Base-by-base conservation (phyloP, 805 yeast genomes). In the Wickerhamomyces strasburgensis region DNA sequence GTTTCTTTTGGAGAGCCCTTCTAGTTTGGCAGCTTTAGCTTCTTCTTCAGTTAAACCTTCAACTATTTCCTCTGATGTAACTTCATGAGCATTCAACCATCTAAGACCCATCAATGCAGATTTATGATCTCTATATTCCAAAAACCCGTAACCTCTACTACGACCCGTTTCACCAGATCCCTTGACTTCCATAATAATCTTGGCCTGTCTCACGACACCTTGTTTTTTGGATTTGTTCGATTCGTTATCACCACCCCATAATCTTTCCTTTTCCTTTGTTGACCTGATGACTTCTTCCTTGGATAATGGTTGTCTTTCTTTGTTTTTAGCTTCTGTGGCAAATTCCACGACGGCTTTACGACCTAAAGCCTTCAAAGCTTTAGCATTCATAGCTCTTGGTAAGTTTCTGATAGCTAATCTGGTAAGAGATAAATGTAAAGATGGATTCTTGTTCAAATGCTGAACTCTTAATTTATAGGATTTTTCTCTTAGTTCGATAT, bases 41-140 rank as follows among this genome's bases (percentile, higher is more conserved):
- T 84, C 89, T 33, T 83, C 87, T 4, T 78, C 87, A 23, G 67
- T 64, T 40, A 83, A 57, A n/a, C 90, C 89, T 46, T 73, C 84
- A 15, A 72, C 41, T 28, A 87, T 73, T 60, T 89, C 97, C 8
- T 71, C 76, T 24, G 60, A 61, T 0, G 85, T 65, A 6, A 93
- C 95, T 54, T 76, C 81, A 57, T 90, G 96, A 6, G 95, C 96
- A 60, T 93, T 93, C 59, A 93, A 71, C 96, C 96, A 93, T 68
- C 98, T 78, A 39, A 93, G 73, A 2, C 95, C 97, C 97, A 88
- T 89, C 48, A 93, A 71, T 1, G 98, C 98, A 45, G 81, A 60
- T 61, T 83, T 84, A 61, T 93, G 98, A 61, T 89, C 95, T 62
- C 88, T 79, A 61, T 72, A 88, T 63, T 93, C 98, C 31, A 93